phyloP scores from a whole-genome alignment of 257 asterid genomes.

The Solanum clarkiae region DNA sequence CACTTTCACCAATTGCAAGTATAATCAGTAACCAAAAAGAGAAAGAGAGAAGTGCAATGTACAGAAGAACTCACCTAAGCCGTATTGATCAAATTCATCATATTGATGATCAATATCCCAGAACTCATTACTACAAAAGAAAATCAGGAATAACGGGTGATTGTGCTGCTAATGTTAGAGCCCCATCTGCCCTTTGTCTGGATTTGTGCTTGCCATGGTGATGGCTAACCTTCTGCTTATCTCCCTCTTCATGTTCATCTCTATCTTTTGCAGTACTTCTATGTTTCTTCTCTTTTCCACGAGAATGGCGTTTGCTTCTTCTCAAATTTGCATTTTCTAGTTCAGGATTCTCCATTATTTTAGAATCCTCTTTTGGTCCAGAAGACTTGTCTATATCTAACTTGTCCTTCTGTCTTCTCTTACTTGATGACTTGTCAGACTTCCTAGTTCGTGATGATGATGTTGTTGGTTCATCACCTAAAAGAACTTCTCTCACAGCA shows the following conservation, averaged over 20 bases:
- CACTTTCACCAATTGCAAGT: background rate
- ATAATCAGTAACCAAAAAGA: background rate
- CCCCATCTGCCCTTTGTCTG: constrained; percentile 45
- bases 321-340: constrained; percentile 21
- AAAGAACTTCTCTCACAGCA: constrained; percentile 77
- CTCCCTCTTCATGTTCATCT: constrained; percentile 37
- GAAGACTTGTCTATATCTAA: constrained; percentile 2
- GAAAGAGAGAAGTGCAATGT: background rate
- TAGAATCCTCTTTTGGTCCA: constrained; percentile 12
- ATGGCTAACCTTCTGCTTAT: constrained; percentile 33
- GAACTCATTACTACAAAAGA: constrained; percentile 46
- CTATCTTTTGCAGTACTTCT: constrained; percentile 33
- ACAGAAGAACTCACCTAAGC: constrained; percentile 4
- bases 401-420: constrained; percentile 32
- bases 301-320: constrained; percentile 32
- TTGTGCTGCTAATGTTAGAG: constrained; percentile 30
- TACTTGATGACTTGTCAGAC: constrained; percentile 26
- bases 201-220: constrained; percentile 47
- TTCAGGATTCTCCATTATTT: constrained; percentile 18
- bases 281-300: constrained; percentile 48
- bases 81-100: background rate
- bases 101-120: background rate
- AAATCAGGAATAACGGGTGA: constrained; percentile 75
- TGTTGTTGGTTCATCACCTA: constrained; percentile 55
- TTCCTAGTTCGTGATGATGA: constrained; percentile 38